These are phyloP conservation scores for Bolboschoenus planiculmis DNA, from an alignment of 176 grass and related monocot species.

Conservation along the genomic window DNA sequence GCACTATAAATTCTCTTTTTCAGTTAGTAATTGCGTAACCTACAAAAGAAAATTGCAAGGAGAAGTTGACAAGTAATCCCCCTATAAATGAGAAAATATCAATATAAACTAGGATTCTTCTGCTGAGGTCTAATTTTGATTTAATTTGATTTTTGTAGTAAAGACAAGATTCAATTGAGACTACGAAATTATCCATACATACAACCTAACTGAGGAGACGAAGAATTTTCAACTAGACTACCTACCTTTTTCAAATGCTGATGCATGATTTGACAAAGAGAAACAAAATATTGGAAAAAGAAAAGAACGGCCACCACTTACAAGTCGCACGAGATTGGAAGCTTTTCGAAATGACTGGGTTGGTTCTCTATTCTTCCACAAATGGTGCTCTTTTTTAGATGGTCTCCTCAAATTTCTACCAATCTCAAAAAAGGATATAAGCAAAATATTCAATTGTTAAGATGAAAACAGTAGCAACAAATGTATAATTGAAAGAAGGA, in stretches of 20 bases:
- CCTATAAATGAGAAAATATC: background rate
- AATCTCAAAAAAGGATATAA: slow-evolving; percentile 6
- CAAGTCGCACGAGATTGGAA: slow-evolving; percentile 58
- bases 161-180: background rate
- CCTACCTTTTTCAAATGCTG: background rate
- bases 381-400: slow-evolving; percentile 64
- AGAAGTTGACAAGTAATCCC: background rate
- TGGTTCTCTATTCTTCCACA: slow-evolving; percentile 87
- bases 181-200: background rate
- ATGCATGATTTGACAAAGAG: background rate
- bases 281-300: background rate
- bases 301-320: slow-evolving; percentile 36
- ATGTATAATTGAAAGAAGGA: background rate
- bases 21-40: slow-evolving; percentile 65
- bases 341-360: slow-evolving; percentile 66
- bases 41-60: slow-evolving; percentile 40
- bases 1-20: slow-evolving; percentile 72
- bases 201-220: background rate
- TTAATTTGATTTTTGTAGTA: background rate
- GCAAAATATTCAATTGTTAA: slow-evolving; percentile 8
- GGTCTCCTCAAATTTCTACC: slow-evolving; percentile 49
- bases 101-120: background rate
- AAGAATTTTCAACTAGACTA: background rate
- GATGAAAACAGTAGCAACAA: background rate
- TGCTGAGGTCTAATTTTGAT: background rate